Conservation (phyloP, 2,329 filamentous ascomycete species). For the Phoma sp. region DNA sequence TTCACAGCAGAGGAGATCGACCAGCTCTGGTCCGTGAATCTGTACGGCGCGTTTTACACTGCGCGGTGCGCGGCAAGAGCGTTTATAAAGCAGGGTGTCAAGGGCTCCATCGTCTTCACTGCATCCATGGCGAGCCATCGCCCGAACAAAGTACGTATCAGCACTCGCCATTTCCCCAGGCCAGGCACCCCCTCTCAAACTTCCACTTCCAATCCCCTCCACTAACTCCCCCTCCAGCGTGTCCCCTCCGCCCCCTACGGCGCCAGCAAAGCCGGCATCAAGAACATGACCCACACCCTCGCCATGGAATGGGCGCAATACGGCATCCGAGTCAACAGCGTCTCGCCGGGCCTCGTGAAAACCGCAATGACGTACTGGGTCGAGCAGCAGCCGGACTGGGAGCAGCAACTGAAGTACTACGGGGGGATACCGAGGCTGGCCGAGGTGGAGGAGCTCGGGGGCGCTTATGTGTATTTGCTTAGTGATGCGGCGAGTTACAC, state of each 20-base stretch:
- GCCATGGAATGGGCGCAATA: constrained; percentile 50
- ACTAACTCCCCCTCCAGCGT: constrained; percentile 13
- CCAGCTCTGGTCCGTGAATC: constrained; percentile 52
- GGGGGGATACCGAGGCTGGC: constrained; percentile 63
- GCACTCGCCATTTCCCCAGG: no score
- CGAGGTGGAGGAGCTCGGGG: constrained; percentile 60
- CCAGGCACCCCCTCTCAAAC: no score
- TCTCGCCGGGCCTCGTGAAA: constrained; percentile 46
- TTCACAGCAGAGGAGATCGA: constrained; percentile 58
- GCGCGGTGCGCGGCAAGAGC: constrained; percentile 52
- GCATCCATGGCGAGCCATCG: constrained; percentile 56
- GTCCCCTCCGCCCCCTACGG: constrained; percentile 51
- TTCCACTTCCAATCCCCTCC: no score
- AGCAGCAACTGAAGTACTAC: constrained; percentile 63
- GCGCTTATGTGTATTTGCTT: constrained; percentile 64
- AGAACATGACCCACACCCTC: constrained; percentile 53
- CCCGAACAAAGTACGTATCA: constrained; percentile 47
- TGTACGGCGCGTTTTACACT: constrained; percentile 55
- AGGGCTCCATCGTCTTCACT: constrained; percentile 56
- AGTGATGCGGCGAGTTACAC: constrained; percentile 60
- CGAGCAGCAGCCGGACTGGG: constrained; percentile 61
- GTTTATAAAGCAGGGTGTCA: constrained; percentile 54
- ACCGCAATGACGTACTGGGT: constrained; percentile 55
- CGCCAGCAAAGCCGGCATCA: constrained; percentile 53
- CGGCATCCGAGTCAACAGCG: constrained; percentile 47